Evolutionary conservation across 768 basidiomycete species (phyloP).

Genomic region (Kwoniella heveanensis): DNA sequence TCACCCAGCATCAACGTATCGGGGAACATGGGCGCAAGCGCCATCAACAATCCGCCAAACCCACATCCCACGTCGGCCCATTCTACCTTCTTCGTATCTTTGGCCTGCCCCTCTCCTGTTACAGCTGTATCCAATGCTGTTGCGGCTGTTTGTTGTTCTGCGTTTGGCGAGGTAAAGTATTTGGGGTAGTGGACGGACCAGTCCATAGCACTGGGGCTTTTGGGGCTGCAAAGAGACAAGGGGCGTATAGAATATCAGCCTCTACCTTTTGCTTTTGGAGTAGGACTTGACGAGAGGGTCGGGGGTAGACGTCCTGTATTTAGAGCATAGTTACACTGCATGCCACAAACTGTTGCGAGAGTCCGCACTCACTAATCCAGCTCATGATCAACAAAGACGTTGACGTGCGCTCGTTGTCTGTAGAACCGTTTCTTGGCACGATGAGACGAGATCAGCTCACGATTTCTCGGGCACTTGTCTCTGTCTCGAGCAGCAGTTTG

Average conservation of each 20-base stretch:
- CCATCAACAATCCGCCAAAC: constrained; percentile 88
- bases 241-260: too few relatives aligned
- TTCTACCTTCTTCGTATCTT: constrained; percentile 67
- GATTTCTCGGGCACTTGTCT: too few relatives aligned
- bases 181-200: constrained; percentile 83
- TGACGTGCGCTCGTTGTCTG: constrained; percentile 62
- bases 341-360: too few relatives aligned
- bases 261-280: too few relatives aligned
- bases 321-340: not conserved
- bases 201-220: constrained; percentile 62
- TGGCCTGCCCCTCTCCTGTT: not conserved
- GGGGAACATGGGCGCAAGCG: constrained; percentile 86
- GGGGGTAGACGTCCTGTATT: too few relatives aligned
- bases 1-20: constrained; percentile 89
- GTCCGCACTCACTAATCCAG: constrained; percentile 68
- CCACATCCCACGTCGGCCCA: constrained; percentile 98
- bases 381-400: constrained; percentile 64
- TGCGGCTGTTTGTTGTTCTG: constrained; percentile 24
- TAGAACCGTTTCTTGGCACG: constrained; percentile 59
- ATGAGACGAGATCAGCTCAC: not conserved
- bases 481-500: too few relatives aligned
- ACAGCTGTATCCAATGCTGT: not conserved
- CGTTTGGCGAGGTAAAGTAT: constrained; percentile 56
- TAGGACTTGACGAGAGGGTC: too few relatives aligned
- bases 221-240: constrained; percentile 1